phyloP scores from a whole-genome alignment of 257 asterid species.

The Forsythia viridissima region DNA sequence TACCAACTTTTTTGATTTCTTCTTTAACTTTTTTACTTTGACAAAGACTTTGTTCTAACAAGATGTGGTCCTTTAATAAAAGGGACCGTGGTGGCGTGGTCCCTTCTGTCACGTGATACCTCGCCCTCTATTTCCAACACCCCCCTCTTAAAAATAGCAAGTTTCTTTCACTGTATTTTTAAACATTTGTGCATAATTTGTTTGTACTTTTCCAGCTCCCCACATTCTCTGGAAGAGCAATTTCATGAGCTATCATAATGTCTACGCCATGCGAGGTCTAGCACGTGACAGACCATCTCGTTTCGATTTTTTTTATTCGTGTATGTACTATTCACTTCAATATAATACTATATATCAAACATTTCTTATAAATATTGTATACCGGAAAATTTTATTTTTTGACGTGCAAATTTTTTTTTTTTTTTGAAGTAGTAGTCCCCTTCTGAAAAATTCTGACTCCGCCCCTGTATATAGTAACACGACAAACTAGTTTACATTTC shows the following conservation, averaged over 20 bases:
- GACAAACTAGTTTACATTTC: too few relatives aligned
- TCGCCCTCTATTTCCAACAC: conserved; percentile 27
- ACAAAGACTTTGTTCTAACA: conserved; percentile 33
- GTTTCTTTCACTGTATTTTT: not conserved
- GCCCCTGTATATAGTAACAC: too few relatives aligned
- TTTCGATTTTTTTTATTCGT: not conserved
- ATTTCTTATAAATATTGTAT: too few relatives aligned
- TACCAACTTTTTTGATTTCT: conserved; percentile 36
- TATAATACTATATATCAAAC: too few relatives aligned
- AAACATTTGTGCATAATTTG: conserved; percentile 11
- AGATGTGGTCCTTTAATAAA: conserved; percentile 21
- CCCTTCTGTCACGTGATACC: conserved; percentile 50
- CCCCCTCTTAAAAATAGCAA: not conserved
- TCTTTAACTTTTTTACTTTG: conserved; percentile 43
- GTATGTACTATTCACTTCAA: too few relatives aligned
- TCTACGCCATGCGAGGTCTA: conserved; percentile 67
- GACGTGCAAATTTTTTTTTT: too few relatives aligned
- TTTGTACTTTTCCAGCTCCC: conserved; percentile 46
- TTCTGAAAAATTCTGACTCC: too few relatives aligned
- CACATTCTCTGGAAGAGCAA: conserved; percentile 47
- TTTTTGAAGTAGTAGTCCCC: too few relatives aligned
- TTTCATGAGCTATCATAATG: conserved; percentile 51
- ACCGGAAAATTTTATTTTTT: too few relatives aligned
- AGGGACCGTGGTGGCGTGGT: conserved; percentile 12
- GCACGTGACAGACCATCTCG: conserved; percentile 39